Conservation (phyloP, 2,329 filamentous ascomycete species). For the Arthroderma uncinatum region DNA sequence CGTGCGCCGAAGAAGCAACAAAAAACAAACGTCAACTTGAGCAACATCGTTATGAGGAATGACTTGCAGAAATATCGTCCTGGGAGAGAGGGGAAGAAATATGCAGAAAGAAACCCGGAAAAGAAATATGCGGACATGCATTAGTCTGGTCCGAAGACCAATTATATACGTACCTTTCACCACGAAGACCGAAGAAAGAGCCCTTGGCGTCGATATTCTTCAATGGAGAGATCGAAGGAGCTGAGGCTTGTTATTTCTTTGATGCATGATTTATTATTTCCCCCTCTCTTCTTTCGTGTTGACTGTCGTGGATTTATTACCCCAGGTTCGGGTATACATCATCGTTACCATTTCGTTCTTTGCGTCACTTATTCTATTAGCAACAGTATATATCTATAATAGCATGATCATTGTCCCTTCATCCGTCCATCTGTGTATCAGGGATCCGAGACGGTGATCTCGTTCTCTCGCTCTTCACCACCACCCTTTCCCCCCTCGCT, state of each 20-base stretch:
- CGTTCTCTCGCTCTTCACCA: constrained; percentile 2
- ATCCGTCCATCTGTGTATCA: not conserved
- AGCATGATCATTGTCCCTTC: not conserved
- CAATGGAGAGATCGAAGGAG: not conserved
- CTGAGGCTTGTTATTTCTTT: not conserved
- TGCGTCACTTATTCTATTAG: not conserved
- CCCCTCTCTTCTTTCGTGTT: not conserved
- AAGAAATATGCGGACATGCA: not conserved
- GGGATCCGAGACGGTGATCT: not conserved
- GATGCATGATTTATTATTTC: not conserved
- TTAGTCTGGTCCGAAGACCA: not conserved
- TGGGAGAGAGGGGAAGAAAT: not conserved
- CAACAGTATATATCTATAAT: not conserved
- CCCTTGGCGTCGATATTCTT: not conserved
- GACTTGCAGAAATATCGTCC: not conserved
- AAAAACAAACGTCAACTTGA: not conserved
- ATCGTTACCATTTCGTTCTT: not conserved
- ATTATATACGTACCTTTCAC: not conserved
- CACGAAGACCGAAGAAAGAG: not conserved
- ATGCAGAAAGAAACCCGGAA: not conserved
- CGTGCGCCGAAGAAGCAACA: not conserved
- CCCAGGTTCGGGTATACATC: not conserved
- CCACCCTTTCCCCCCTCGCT: constrained; percentile 12
- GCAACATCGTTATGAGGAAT: not conserved
- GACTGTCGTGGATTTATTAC: not conserved